These are phyloP conservation scores for Solanum virginianum DNA, from an alignment of 257 asterid genomes.

Conservation along the genomic window DNA sequence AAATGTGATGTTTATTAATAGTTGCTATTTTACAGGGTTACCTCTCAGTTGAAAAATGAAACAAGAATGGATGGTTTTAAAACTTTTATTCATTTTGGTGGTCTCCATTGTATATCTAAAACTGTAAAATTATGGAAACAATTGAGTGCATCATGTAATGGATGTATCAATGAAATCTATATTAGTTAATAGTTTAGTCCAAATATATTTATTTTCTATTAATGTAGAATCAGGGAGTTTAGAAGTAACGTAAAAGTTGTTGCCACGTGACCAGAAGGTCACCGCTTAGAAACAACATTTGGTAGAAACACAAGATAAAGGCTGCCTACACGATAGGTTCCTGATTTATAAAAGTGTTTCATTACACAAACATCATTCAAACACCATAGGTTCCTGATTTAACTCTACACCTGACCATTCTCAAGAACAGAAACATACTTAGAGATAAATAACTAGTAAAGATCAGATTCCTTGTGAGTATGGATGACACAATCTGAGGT, in stretches of 20 bases:
- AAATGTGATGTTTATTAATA: background rate
- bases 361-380: background rate
- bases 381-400: background rate
- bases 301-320: too few relatives aligned
- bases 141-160: background rate
- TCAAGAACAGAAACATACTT: background rate
- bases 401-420: background rate
- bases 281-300: too few relatives aligned
- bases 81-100: slow-evolving; percentile 17
- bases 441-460: slow-evolving; percentile 23
- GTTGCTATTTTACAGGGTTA: slow-evolving; percentile 35
- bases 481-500: slow-evolving; percentile 70
- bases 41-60: slow-evolving; percentile 10
- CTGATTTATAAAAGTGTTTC: background rate
- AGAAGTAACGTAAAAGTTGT: too few relatives aligned
- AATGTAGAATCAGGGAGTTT: too few relatives aligned
- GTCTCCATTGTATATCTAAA: slow-evolving; percentile 12
- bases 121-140: background rate
- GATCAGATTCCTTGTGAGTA: slow-evolving; percentile 71
- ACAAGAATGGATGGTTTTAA: slow-evolving; percentile 38
- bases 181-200: too few relatives aligned
- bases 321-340: too few relatives aligned
- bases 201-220: too few relatives aligned
- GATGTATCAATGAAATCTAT: too few relatives aligned
- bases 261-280: too few relatives aligned